Percentiles rank a stretch among this genome's conserved stretches.
Evolutionary conservation across 148 eudicot species (phyloP).

Genomic region (Camellia lanceoleosa): DNA sequence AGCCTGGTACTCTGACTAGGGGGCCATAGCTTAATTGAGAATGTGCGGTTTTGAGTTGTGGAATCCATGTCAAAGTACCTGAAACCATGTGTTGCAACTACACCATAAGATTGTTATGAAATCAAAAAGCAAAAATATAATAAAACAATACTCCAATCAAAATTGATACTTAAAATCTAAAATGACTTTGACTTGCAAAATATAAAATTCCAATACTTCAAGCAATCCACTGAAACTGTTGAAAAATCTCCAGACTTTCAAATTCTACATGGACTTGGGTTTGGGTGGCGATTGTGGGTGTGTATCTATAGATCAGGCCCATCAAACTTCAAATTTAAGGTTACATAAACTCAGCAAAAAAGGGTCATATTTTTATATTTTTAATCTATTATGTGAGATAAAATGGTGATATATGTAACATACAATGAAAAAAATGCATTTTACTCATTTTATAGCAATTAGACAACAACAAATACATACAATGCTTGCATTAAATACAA

Average conservation of each 20-base stretch:
- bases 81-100: slow-evolving; percentile 8
- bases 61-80: slow-evolving; percentile 53
- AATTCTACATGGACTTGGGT: not conserved
- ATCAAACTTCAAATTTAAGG: no score
- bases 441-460: no score
- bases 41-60: slow-evolving; percentile 24
- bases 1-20: slow-evolving; percentile 67
- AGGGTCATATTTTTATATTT: no score
- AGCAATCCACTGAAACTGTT: not conserved
- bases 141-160: not conserved
- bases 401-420: no score
- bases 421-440: no score
- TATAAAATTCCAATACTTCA: not conserved
- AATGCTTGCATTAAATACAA: no score
- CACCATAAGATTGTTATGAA: not conserved
- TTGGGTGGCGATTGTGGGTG: not conserved
- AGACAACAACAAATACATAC: no score
- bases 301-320: no score
- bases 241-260: not conserved
- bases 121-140: not conserved
- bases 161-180: not conserved
- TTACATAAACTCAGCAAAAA: no score
- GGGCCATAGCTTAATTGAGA: slow-evolving; percentile 75
- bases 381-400: no score
- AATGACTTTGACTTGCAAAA: not conserved